These are phyloP conservation scores for Lagenaria siceraria DNA, from an alignment of 306 rosid genomes.

Conservation along the genomic window DNA sequence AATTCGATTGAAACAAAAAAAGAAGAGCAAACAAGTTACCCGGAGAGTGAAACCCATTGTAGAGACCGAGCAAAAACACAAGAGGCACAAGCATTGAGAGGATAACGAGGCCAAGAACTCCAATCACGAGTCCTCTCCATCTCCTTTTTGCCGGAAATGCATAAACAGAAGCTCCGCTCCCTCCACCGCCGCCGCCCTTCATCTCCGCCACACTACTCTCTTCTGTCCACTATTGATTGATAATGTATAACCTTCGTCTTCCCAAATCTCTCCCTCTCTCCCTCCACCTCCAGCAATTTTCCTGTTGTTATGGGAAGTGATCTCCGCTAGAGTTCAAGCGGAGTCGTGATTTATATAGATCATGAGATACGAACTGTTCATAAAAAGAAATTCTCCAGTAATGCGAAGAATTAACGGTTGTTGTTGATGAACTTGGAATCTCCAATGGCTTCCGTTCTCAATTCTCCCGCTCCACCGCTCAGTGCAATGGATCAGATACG, in stretches of 20 bases:
- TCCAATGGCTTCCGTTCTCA: not conserved
- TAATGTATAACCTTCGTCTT: not conserved
- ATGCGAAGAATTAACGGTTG: not conserved
- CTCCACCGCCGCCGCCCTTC: conserved; percentile 17
- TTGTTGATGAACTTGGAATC: not conserved
- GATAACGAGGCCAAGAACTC: conserved; percentile 74
- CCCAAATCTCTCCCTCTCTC: not conserved
- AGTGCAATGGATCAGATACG: conserved; percentile 1
- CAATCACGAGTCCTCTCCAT: conserved; percentile 79
- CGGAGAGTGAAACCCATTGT: conserved; percentile 77
- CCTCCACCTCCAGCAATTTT: not conserved
- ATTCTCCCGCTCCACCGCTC: not conserved
- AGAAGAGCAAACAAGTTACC: conserved; percentile 23
- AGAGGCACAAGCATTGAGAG: conserved; percentile 98
- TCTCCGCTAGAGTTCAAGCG: not conserved
- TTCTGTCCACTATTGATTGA: not conserved
- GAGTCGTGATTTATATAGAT: not conserved
- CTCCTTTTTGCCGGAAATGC: conserved; percentile 54
- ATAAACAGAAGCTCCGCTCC: conserved; percentile 45
- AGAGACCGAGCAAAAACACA: conserved; percentile 81
- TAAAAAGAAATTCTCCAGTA: not conserved
- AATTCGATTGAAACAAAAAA: not conserved
- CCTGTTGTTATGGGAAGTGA: not conserved
- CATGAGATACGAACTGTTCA: not conserved
- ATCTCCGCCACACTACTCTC: not conserved